Base-by-base conservation (phyloP, 768 basidiomycete species). In the Mycena kentingensis region DNA sequence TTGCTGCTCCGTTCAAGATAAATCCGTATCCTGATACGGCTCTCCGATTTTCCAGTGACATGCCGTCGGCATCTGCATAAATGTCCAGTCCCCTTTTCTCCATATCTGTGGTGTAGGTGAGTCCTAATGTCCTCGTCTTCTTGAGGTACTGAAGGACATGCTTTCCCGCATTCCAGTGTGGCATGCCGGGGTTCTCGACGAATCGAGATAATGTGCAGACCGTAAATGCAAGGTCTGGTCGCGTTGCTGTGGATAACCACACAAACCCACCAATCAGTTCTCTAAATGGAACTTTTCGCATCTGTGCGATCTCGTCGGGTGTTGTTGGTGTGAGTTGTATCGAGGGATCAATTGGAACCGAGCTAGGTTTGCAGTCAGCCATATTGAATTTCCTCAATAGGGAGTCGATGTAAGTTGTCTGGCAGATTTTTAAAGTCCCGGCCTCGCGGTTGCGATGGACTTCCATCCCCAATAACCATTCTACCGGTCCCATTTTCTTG, bases 391-490 rank as follows among this genome's bases (percentile, higher is more conserved):
- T n/a, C n/a, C n/a, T 34, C 32, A 10, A n/a, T 34, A 70, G 43
- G 4, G 56, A 35, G 13, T 62, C 43, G 11, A 74, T 60, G 27
- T 70, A 73, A 4, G 51, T 50, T 0, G 52, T 38, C 42, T 75
- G 71, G 10, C 55, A 64, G 5, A 70, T 45, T 12, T 63, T 55
- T 15, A 75, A 54, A 4, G 49, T 39, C 5, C 60, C 50, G 2
- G 50, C 24, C 11, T 54, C 25, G 1, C 49, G 12, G 24, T 64
- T 48, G 10, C 60, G 55, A 2, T 48, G 34, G 16, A 77, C 50
- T 26, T 68, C 54, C 11, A 74, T 60, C 3, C 71, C 68, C 5
- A 75, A 51, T 2, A 73, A 45, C 48, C 61, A 65, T 16, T 35
- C 53, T 1, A 67, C 57, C 26, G 55, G 47, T 0, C 73, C 64